A percentile compares a stretch with the other conserved stretches of the same genome.
Evolutionary conservation across 192 early-diverging fungal species (phyloP).

Genomic region (Coemansia sp.): DNA sequence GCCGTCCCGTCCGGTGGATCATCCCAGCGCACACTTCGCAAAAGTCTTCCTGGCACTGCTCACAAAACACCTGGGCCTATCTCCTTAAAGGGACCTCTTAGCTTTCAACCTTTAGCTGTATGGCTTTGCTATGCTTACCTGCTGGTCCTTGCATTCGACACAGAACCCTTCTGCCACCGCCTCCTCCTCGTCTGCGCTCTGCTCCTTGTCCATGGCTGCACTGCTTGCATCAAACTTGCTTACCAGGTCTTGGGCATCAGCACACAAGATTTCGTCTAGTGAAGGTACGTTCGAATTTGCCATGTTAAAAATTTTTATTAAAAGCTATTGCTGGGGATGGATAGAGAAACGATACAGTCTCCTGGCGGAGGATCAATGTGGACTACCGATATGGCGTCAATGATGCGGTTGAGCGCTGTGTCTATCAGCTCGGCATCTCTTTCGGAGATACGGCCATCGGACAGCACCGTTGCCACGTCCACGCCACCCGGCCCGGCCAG

Average conservation of each 20-base stretch:
- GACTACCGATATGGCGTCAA: slow-evolving; percentile 20
- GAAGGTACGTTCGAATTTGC: slow-evolving; percentile 29
- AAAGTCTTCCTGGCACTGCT: slow-evolving; percentile 82
- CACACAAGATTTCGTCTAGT: slow-evolving; percentile 39
- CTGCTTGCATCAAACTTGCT: slow-evolving; percentile 9
- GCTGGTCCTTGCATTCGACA: slow-evolving; percentile 84
- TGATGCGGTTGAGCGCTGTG: slow-evolving; percentile 20
- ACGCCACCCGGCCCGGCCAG: slow-evolving; percentile 17
- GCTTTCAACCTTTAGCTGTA: neutral
- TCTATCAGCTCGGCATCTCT: slow-evolving; percentile 22
- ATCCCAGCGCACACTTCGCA: slow-evolving; percentile 89
- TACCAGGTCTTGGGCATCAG: slow-evolving; percentile 27
- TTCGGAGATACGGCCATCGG: slow-evolving; percentile 16
- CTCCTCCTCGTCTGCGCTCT: slow-evolving; percentile 15
- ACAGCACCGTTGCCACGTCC: slow-evolving; percentile 25
- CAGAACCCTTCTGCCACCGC: slow-evolving; percentile 71
- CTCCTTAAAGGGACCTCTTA: neutral
- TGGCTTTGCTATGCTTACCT: slow-evolving; percentile 21
- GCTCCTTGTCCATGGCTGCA: neutral
- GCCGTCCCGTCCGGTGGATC: slow-evolving; percentile 78
- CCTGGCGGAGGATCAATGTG: slow-evolving; percentile 32
- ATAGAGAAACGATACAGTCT: slow-evolving; percentile 39
- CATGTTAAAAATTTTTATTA: slow-evolving; percentile 22
- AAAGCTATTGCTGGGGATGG: slow-evolving; percentile 11
- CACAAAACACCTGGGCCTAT: slow-evolving; percentile 60